Conservation (phyloP, 2,329 filamentous ascomycete species). For the Penicillium sclerotiorum region DNA sequence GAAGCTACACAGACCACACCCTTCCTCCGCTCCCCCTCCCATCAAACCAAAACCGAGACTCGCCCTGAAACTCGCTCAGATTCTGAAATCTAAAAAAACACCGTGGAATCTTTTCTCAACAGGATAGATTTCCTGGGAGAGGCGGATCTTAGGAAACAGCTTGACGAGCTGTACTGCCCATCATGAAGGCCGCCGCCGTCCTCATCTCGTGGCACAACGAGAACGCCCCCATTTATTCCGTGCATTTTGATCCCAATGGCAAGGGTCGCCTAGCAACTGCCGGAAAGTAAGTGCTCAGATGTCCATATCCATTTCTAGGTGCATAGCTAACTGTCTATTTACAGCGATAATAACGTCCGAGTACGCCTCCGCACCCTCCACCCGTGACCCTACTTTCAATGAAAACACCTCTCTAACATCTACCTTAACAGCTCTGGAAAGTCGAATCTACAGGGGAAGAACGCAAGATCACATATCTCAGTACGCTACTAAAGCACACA, state of each 20-base stretch:
- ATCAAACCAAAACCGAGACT: constrained; percentile 10
- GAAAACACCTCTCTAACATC: constrained; percentile 39
- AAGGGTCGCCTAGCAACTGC: constrained; percentile 91
- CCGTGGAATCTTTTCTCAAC: constrained; percentile 2
- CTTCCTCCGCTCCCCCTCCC: constrained; percentile 3
- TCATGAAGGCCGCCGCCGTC: constrained; percentile 93
- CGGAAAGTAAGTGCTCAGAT: constrained; percentile 62
- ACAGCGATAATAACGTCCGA: constrained; percentile 85
- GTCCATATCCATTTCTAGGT: background rate
- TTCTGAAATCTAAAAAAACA: no score
- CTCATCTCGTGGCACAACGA: constrained; percentile 99
- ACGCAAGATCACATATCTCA: constrained; percentile 86
- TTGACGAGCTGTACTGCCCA: constrained; percentile 35
- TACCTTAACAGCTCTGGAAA: constrained; percentile 75
- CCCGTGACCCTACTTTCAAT: constrained; percentile 15
- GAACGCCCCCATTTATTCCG: constrained; percentile 94
- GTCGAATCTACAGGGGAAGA: constrained; percentile 83
- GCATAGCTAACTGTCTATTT: constrained; percentile 18
- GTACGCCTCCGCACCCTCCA: constrained; percentile 54
- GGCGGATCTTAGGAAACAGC: constrained; percentile 17
- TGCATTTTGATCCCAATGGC: constrained; percentile 90
- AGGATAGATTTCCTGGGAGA: background rate
- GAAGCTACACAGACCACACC: background rate
- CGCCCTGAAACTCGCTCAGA: constrained; percentile 6
- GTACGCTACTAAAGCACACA: constrained; percentile 88